A percentile compares a stretch with the other conserved stretches of the same genome.
These are phyloP conservation scores for Corymbia citriodora DNA, from an alignment of 441 rosid genomes.

Conservation along the genomic window DNA sequence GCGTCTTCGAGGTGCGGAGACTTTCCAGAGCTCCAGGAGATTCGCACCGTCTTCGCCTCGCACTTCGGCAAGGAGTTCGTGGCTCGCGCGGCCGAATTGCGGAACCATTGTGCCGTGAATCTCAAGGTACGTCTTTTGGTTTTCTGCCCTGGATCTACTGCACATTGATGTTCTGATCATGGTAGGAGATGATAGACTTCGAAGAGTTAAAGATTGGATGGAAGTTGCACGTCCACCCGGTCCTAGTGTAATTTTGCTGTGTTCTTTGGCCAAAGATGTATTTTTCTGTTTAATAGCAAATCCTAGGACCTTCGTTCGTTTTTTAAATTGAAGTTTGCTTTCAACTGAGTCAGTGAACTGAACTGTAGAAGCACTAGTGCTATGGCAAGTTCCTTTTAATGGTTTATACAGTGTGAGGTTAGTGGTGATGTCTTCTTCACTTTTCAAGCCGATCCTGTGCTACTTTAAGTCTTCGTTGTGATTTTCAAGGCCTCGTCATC, in stretches of 20 bases:
- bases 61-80: slow-evolving; percentile 79
- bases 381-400: background rate
- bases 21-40: slow-evolving; percentile 89
- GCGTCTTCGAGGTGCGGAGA: slow-evolving; percentile 86
- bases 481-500: background rate
- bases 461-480: background rate
- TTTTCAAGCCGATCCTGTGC: background rate
- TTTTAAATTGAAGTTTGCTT: background rate
- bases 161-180: no score
- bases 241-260: background rate
- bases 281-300: background rate
- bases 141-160: background rate
- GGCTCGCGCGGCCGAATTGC: slow-evolving; percentile 67
- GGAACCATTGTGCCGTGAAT: slow-evolving; percentile 66
- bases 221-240: background rate
- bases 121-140: slow-evolving; percentile 28
- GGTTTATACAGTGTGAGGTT: no score
- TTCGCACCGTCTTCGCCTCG: slow-evolving; percentile 53
- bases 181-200: background rate
- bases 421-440: background rate
- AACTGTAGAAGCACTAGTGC: background rate
- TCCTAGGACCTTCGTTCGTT: background rate
- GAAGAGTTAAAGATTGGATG: background rate
- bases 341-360: background rate
- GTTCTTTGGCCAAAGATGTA: background rate